Conservation (phyloP, 306 rosid species). For the Sphenostylis stenocarpa region DNA sequence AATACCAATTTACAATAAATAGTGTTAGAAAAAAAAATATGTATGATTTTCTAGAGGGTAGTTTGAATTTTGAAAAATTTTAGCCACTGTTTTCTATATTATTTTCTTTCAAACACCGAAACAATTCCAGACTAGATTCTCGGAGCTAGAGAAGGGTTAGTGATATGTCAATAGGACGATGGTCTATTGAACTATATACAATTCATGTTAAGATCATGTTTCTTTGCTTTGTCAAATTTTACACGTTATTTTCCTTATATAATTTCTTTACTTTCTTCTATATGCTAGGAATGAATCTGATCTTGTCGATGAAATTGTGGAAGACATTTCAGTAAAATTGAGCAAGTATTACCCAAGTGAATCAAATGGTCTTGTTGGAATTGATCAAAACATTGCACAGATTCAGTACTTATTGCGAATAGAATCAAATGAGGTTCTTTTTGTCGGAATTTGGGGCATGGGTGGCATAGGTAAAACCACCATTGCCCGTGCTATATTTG, state of each 20-base stretch:
- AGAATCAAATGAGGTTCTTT: neutral
- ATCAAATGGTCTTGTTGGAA: neutral
- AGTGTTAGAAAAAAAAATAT: no score
- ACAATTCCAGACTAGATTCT: neutral
- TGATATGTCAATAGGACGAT: no score
- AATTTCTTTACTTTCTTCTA: neutral
- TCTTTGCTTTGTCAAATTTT: neutral
- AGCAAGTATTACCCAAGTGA: neutral
- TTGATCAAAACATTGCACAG: neutral
- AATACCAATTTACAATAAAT: no score
- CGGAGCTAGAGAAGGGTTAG: neutral
- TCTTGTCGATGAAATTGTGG: neutral
- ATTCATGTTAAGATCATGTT: neutral
- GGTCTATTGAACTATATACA: no score
- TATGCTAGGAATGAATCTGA: neutral
- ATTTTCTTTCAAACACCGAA: neutral
- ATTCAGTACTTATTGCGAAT: neutral
- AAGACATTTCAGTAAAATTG: neutral
- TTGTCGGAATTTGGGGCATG: conserved; percentile 42
- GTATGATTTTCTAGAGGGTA: neutral
- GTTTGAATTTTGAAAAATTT: neutral
- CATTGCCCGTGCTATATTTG: neutral
- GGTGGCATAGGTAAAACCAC: conserved; percentile 41
- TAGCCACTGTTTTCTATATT: neutral
- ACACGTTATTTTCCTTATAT: neutral